phyloP scores from a whole-genome alignment of 1,139 yeast genomes.

The Nadsonia starkeyi-henricii region DNA sequence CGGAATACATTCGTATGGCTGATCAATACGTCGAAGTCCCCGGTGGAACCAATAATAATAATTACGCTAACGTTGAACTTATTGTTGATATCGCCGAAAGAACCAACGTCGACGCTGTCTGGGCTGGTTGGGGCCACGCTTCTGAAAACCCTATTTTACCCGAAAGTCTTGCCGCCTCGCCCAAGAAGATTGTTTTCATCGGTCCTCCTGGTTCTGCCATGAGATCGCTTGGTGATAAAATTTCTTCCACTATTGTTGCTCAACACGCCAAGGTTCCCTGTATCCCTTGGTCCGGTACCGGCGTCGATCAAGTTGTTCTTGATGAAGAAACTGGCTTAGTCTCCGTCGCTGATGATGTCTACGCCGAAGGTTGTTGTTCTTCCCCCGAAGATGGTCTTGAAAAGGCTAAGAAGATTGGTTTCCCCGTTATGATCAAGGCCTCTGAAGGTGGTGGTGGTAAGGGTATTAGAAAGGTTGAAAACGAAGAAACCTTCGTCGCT shows the following conservation, averaged over 20 bases:
- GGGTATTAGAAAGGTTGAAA: slow-evolving; percentile 87
- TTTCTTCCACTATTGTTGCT: slow-evolving; percentile 93
- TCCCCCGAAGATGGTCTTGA: slow-evolving; percentile 78
- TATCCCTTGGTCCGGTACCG: slow-evolving; percentile 99
- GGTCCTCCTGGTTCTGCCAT: slow-evolving; percentile 98
- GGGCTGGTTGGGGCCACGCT: slow-evolving; percentile 99
- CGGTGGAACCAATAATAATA: slow-evolving; percentile 96
- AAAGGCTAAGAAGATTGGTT: slow-evolving; percentile 77
- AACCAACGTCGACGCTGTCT: slow-evolving; percentile 91
- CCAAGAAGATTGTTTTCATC: slow-evolving; percentile 76
- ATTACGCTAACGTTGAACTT: slow-evolving; percentile 93
- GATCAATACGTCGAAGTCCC: slow-evolving; percentile 97
- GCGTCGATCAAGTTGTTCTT: slow-evolving; percentile 66
- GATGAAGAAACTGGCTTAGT: slow-evolving; percentile 65
- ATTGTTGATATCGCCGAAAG: slow-evolving; percentile 96
- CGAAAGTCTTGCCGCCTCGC: slow-evolving; percentile 81
- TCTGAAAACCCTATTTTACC: slow-evolving; percentile 94
- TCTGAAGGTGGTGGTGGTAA: slow-evolving; percentile 99
- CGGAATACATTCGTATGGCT: slow-evolving; percentile 97
- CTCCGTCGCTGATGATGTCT: slow-evolving; percentile 71
- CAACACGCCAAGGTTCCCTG: slow-evolving; percentile 97
- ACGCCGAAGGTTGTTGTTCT: slow-evolving; percentile 75
- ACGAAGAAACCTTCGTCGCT: slow-evolving; percentile 54
- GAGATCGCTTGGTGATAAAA: slow-evolving; percentile 98
- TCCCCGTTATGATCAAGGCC: slow-evolving; percentile 94